phyloP scores from a whole-genome alignment of 352 stramenopile species.

The Phytopythium oedochilum region DNA sequence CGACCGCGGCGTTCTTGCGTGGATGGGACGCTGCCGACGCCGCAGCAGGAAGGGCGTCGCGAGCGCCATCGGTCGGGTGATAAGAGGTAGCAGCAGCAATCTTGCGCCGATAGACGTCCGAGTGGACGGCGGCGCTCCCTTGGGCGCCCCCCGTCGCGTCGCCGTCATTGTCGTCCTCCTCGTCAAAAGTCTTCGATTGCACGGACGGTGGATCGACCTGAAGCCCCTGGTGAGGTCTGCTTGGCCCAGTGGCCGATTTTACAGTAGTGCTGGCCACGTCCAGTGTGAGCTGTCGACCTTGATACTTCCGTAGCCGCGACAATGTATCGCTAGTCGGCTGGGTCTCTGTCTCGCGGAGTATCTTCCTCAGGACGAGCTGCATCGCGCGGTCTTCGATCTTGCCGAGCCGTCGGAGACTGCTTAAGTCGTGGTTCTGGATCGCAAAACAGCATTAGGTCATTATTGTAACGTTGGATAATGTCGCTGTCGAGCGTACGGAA shows the following conservation, averaged over 20 bases:
- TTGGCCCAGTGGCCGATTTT: background rate
- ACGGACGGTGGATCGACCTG: constrained; percentile 21
- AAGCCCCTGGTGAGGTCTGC: background rate
- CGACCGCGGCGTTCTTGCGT: constrained; percentile 2
- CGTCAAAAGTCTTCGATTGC: constrained; percentile 10
- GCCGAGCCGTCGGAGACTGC: constrained; percentile 42
- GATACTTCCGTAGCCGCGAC: constrained; percentile 37
- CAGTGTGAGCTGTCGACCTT: constrained; percentile 16
- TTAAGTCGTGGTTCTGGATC: constrained; percentile 26
- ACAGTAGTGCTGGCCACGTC: background rate
- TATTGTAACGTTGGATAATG: too few species aligned
- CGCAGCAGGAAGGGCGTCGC: constrained; percentile 4
- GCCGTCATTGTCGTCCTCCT: constrained; percentile 17
- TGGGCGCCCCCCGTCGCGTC: constrained; percentile 7
- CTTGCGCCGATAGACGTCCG: constrained; percentile 18
- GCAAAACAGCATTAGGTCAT: background rate
- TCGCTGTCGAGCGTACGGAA: constrained; percentile 15
- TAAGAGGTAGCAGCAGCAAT: background rate
- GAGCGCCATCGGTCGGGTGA: background rate
- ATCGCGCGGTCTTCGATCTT: constrained; percentile 58
- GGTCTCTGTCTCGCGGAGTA: constrained; percentile 37
- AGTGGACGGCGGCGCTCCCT: constrained; percentile 14
- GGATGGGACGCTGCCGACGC: background rate
- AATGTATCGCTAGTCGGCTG: constrained; percentile 36
- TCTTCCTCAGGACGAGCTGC: constrained; percentile 59